Conservation (phyloP, 176 grass and related monocot genomes). For the Phoenix roebelenii region DNA sequence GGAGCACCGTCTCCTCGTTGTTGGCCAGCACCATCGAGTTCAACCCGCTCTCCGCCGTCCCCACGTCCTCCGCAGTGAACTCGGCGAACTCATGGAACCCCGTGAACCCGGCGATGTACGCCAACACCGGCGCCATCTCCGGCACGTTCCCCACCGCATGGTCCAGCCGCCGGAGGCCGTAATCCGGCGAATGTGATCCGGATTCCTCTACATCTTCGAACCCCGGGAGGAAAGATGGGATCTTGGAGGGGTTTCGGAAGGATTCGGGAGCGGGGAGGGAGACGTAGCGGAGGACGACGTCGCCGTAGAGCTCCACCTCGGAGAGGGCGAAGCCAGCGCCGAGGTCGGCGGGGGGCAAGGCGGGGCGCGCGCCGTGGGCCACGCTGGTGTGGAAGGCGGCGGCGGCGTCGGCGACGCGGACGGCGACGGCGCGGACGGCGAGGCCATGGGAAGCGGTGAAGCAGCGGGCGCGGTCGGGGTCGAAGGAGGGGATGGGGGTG, state of each 20-base stretch:
- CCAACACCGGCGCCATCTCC: slow-evolving; percentile 31
- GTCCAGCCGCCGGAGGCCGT: slow-evolving; percentile 54
- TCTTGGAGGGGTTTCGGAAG: background rate
- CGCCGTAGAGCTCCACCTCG: slow-evolving; percentile 85
- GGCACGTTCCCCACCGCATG: slow-evolving; percentile 87
- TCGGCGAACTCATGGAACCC: slow-evolving; percentile 98
- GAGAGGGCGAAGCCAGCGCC: slow-evolving; percentile 51
- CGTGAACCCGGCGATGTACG: slow-evolving; percentile 49
- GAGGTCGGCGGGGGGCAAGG: slow-evolving; percentile 55
- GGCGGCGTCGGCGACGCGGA: slow-evolving; percentile 64
- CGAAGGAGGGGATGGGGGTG: slow-evolving; percentile 56
- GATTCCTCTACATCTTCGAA: slow-evolving; percentile 33
- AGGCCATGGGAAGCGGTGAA: slow-evolving; percentile 61
- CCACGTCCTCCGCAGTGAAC: slow-evolving; percentile 86
- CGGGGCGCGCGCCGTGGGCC: slow-evolving; percentile 54
- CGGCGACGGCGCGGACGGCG: slow-evolving; percentile 56
- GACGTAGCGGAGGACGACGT: slow-evolving; percentile 82
- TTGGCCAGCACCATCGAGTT: slow-evolving; percentile 90
- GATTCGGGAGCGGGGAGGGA: slow-evolving; percentile 27
- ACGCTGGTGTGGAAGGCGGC: slow-evolving; percentile 65
- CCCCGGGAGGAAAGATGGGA: slow-evolving; percentile 53
- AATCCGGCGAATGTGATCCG: slow-evolving; percentile 12
- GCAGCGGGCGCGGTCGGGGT: slow-evolving; percentile 24
- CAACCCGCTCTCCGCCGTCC: slow-evolving; percentile 86
- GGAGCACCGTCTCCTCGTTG: slow-evolving; percentile 70